These are phyloP conservation scores for Ophidiomyces ophidiicola DNA, from an alignment of 2,329 filamentous ascomycete genomes.

Conservation along the genomic window DNA sequence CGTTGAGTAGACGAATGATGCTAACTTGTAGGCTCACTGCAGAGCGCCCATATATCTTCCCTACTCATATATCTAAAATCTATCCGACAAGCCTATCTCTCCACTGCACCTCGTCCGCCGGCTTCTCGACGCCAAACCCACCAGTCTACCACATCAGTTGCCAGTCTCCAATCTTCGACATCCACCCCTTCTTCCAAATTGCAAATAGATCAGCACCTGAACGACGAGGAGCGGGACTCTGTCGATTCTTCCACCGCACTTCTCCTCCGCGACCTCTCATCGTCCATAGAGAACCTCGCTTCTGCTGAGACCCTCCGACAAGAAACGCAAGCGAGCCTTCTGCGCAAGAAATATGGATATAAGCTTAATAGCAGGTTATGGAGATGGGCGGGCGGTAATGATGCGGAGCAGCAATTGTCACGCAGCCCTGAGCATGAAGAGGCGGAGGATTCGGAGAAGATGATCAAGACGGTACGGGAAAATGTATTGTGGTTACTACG, in stretches of 20 bases:
- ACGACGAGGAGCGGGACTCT: conserved; percentile 68
- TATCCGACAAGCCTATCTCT: conserved; percentile 84
- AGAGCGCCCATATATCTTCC: conserved; percentile 77
- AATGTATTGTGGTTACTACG: conserved; percentile 73
- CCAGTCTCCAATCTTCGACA: conserved; percentile 19
- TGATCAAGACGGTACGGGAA: conserved; percentile 60
- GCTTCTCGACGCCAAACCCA: conserved; percentile 27
- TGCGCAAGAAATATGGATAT: conserved; percentile 58
- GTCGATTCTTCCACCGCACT: conserved; percentile 80
- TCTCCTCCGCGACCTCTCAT: conserved; percentile 72
- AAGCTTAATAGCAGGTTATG: conserved; percentile 42
- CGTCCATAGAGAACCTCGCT: conserved; percentile 64
- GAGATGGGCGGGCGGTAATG: conserved; percentile 49
- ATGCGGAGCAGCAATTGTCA: conserved; percentile 29
- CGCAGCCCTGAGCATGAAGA: conserved; percentile 55
- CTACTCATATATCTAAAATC: conserved; percentile 68
- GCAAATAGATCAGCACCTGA: conserved; percentile 49
- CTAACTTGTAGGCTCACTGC: conserved; percentile 13
- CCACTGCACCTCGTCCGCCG: conserved; percentile 56
- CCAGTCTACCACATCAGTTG: conserved; percentile 31
- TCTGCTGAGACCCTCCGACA: conserved; percentile 73
- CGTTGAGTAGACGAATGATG: neutral
- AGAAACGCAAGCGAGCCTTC: conserved; percentile 58
- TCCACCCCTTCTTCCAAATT: conserved; percentile 19
- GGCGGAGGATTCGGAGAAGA: conserved; percentile 59